Evolutionary conservation across 163 green algal species (phyloP), one percentile per base, ranked within the genome.

Genomic region (Prototheca cutis): DNA sequence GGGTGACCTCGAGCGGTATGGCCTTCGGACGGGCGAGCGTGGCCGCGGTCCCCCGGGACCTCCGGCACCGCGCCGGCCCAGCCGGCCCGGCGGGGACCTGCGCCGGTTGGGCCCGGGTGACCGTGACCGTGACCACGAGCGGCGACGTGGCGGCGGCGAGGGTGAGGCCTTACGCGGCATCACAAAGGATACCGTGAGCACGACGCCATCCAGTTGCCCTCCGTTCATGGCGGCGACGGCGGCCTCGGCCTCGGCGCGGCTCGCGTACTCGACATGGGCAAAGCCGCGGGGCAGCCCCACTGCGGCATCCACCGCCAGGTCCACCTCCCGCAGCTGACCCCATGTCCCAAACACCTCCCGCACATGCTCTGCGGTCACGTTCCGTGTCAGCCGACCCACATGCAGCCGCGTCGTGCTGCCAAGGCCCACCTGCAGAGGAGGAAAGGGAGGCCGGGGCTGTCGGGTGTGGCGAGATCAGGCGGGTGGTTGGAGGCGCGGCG

Each of bases 201-300:
- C 51, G 48, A 80, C 84, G n/a, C 87, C 87, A 63, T 95, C 87
- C 4, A 95, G 74, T 70, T 94, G 86, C 6, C 80, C 87, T 2
- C 81, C 86, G 54, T 94, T 75, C 86, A 95, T 90, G 71, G 83
- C 71, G 25, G 82, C 67, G 13, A 72, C 55, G 3, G 87, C 86
- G 40, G 77, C 78, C 61, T 87, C 75, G 8, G 87, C 87, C 29
- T 81, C 79, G 21, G 67, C 76, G 1, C 61, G 47, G 18, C 51
- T 68, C 42, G 76, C 72, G 54, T 74, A 94, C 68, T 88, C 85
- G 15, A 95, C 78, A 56, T 88, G 78, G 0, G 83, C 87, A 77
- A 88, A 94, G 21, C 87, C 87, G 27, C 67, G 53, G 29, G 83
- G 77, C 56, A 91, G 68, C 63, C 82, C 76, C 40, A 89, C 81